Base-by-base conservation (phyloP, 2,329 filamentous ascomycete genomes). In the Elsinoe arachidis region DNA sequence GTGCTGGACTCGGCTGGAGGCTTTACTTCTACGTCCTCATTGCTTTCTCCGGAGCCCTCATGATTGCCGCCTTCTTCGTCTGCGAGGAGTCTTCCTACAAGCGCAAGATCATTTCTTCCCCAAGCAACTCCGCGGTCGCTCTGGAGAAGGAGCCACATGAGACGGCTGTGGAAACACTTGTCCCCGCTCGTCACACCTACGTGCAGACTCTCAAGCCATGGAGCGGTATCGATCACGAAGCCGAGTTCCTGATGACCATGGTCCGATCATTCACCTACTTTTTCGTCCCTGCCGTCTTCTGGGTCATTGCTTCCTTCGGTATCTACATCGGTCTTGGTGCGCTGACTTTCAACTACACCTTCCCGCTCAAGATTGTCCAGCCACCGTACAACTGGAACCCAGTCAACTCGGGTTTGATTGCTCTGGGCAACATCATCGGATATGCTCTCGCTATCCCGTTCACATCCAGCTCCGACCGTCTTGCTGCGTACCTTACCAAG, bases 1-100 rank as follows among this genome's bases (percentile, higher is more conserved):
- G 76, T 0, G 80, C 74, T 1, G 78, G 78, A 9, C 77, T 80
- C 63, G 81, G 79, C 5, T 84, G 80, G 80, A 72, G 78, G 14
- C 74, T 83, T 0, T 84, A 80, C 70, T 84, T 83, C 71, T 83
- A 82, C 64, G 80, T 83, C 56, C 76, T 78, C 60, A 74, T 80
- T 49, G 81, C 79, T 2, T 83, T 84, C 55, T 74, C 76, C 1
- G 68, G 68, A 7, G 67, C 67, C 5, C 65, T 71, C 49, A 68
- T 72, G 59, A 68, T 81, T 43, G 62, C 77, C 6, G 73, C 78
- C 0, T 81, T 83, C 63, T 69, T 84, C 59, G 79, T 84, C 63
- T 79, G 82, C 60, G 81, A 84, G 61, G 81, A 85, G 64, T 81
- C 80, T 5, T 76, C 76, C 12, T 84, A 83, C 61, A 69, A 68